Evolutionary conservation across 2,329 filamentous ascomycete genomes (phyloP).

Genomic region (Fusarium sulawesiense): DNA sequence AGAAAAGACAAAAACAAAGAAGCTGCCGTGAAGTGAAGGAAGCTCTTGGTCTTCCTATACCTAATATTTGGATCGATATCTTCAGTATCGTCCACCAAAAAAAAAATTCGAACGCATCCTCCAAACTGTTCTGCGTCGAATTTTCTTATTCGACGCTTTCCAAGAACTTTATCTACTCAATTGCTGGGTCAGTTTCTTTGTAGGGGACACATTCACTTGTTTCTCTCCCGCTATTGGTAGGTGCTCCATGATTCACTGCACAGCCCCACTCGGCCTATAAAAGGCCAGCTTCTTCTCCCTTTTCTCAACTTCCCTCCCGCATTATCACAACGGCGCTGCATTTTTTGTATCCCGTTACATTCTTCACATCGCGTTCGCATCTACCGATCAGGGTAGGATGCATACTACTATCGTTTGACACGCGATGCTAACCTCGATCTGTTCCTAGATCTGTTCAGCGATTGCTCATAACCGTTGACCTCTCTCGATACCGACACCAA

Average conservation of each 20-base stretch:
- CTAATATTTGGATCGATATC: slow-evolving; percentile 32
- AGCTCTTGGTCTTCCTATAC: slow-evolving; percentile 32
- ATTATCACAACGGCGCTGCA: slow-evolving; percentile 34
- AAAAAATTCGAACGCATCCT: slow-evolving; percentile 11
- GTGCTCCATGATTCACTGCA: slow-evolving; percentile 48
- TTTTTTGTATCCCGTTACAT: not conserved
- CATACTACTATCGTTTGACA: slow-evolving; percentile 4
- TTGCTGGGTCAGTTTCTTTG: slow-evolving; percentile 53
- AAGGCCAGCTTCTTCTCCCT: slow-evolving; percentile 41
- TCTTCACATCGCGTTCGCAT: slow-evolving; percentile 22
- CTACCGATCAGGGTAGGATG: slow-evolving; percentile 39
- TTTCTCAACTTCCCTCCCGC: slow-evolving; percentile 36
- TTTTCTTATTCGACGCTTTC: slow-evolving; percentile 36
- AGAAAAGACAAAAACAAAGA: slow-evolving; percentile 28
- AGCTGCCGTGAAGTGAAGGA: slow-evolving; percentile 50
- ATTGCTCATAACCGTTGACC: slow-evolving; percentile 34
- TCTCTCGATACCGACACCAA: slow-evolving; percentile 50
- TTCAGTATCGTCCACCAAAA: slow-evolving; percentile 10
- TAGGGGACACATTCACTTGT: slow-evolving; percentile 98
- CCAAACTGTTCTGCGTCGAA: slow-evolving; percentile 38
- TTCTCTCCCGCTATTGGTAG: slow-evolving; percentile 86
- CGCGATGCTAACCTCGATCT: slow-evolving; percentile 43
- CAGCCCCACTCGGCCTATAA: slow-evolving; percentile 42
- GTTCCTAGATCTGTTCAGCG: slow-evolving; percentile 51
- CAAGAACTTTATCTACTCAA: slow-evolving; percentile 26